Base-by-base conservation (phyloP, 169 alveolate species). In the Plasmodium malariae region DNA sequence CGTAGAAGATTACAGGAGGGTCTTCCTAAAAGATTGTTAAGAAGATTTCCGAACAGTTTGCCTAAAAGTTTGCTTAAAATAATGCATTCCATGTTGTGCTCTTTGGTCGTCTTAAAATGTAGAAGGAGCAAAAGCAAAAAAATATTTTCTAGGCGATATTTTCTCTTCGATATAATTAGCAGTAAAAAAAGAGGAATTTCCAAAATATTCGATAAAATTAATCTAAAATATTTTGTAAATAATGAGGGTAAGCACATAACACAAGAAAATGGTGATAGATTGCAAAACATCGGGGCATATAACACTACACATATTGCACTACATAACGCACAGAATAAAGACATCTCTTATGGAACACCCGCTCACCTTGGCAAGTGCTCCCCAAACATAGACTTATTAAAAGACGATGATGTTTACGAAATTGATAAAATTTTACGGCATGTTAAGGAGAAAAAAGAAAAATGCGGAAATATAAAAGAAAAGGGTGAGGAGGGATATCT, bases 171-270 rank as follows among this genome's bases (percentile, higher is more conserved):
- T 24, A 60, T 40, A 21, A 19, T 40, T 45, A 76, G 26, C 11
- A 54, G 62, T n/a, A 69, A 19, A 36, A 21, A 43, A 74, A n/a
- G 49, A 19, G 76, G 19, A 6, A 43, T 40, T 32, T 28, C n/a
- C 1, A 76, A 76, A 60, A 36, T 76, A 30, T 51, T 24, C 51
- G 49, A 45, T 21, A 76, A 62, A 62, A 17, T 76, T 21, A 76
- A 76, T 34, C 62, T 76, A 26, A 76, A 76, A 76, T 60, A 40
- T 0, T 28, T 40, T n/a, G 32, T 76, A 17, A 76, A 76, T 60
- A 45, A 62, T 1, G 74, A 40, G 19, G 19, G 34, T 36, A 32
- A 74, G 24, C 26, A 45, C 12, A 34, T 63, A 65, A 14, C 34
- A 32, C 36, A 24, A 19, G 59, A 11, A 19, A 24, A 62, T 0